Evolutionary conservation across 257 asterid species (phyloP).

Genomic region (Cruciata laevipes): DNA sequence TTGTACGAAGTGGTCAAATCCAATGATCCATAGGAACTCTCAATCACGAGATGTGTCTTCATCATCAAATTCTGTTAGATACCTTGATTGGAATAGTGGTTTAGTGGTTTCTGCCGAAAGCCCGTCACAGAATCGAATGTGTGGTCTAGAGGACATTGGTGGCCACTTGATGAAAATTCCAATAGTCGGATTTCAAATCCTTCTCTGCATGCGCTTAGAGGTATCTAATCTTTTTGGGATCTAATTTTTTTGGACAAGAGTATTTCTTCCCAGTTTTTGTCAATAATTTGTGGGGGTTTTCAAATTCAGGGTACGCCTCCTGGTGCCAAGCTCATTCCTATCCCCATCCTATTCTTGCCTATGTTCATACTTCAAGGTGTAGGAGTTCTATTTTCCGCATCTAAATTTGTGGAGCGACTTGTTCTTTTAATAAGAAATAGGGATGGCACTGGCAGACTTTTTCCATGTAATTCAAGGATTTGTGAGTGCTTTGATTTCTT

Average conservation of each 20-base stretch:
- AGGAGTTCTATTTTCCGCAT: slow-evolving; percentile 61
- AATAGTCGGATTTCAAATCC: slow-evolving; percentile 68
- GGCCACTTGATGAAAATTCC: slow-evolving; percentile 97
- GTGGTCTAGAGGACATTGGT: slow-evolving; percentile 85
- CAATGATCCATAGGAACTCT: slow-evolving; percentile 69
- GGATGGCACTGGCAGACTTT: slow-evolving; percentile 55
- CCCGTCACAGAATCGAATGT: slow-evolving; percentile 47
- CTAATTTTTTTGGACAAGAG: slow-evolving; percentile 1
- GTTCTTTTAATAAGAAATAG: slow-evolving; percentile 58
- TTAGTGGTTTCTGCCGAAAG: slow-evolving; percentile 67
- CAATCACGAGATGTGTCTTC: slow-evolving; percentile 60
- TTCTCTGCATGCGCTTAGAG: slow-evolving; percentile 96
- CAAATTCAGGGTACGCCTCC: slow-evolving; percentile 76
- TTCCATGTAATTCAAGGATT: slow-evolving; percentile 55
- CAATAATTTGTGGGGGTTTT: slow-evolving; percentile 21
- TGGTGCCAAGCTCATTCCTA: slow-evolving; percentile 54
- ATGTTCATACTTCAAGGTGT: slow-evolving; percentile 75
- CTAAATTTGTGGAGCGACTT: slow-evolving; percentile 64
- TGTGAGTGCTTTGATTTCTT: slow-evolving; percentile 70
- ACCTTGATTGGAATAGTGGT: slow-evolving; percentile 76
- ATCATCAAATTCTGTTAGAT: slow-evolving; percentile 60
- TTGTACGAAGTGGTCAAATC: slow-evolving; percentile 98
- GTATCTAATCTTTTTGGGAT: slow-evolving; percentile 33
- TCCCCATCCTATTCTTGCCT: slow-evolving; percentile 86
- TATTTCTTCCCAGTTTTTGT: slow-evolving; percentile 9